Evolutionary conservation across 108 stramenopile species (phyloP), one percentile per base, ranked within the genome.

Genomic region (Hondaea fermentalgiana): DNA sequence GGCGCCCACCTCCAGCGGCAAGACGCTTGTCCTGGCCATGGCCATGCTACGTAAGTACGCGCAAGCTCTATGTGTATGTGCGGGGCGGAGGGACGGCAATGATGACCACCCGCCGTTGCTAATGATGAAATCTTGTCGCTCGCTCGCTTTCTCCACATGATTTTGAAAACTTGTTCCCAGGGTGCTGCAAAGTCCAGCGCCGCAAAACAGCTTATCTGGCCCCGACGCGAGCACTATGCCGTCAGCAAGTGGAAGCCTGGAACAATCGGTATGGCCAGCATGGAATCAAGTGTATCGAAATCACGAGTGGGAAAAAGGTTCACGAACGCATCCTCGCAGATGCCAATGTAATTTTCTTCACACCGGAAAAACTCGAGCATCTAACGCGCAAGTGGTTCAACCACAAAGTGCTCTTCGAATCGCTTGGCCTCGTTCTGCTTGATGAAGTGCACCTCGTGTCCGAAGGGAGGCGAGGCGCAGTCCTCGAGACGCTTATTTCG

Each of bases 401-500:
- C 51, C 51, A 83, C 19, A 6, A 35, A 35, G 51, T 12, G 6
- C 49, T 83, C 23, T 83, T 83, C 28, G 49, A 83, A 53, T 19
- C 8, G 8, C 76, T 99, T 47, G 91, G 93, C 16, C 96, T 99
- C 55, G 94, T 98, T 28, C 90, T 99, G 72, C 93, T 97, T 64
- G 99, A 99, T 92, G 98, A 99, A 90, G 71, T 99, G 87, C 99
- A 99, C 90, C 95, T 99, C 49, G 95, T 97, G 16, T 97, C 96
- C 5, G 59, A 55, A 6, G 94, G 94, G 60, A 89, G 92, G 44
- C 98, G 98, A 5, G 96, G 97, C 16, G 76, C 76, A 8, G 95
- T 92, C 21, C 93, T 99, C 90, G 99, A 99, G 93, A 93, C 98
- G 59, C 94, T 98, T 5, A 95, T 98, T 19, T 97, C 97, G 51